Evolutionary conservation across 2,329 filamentous ascomycete species (phyloP), one percentile per base, ranked within the genome.

Genomic region (Pleomassaria siparia): DNA sequence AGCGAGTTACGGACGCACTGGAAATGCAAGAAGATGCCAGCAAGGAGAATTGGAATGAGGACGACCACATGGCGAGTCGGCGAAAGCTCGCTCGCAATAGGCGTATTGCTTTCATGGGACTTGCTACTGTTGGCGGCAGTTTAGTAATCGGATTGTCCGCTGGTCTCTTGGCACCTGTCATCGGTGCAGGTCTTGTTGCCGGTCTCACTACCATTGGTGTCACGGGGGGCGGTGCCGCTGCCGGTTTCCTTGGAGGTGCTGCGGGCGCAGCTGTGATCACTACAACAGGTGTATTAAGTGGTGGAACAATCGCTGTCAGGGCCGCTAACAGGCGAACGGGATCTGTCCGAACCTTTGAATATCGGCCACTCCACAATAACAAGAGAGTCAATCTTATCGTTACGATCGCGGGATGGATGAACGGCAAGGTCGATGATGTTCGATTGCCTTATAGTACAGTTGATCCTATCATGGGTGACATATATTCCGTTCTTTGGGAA

Each of bases 371-470:
- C 37, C 91, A 97, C 76, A 99, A 99, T 75, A 97, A 97, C 73
- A 99, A 99, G 73, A 82, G 91, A 48, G 89, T 96, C 30, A 97
- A 99, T 61, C 80, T 99, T 24, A 94, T 99, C 54, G 85, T 99
- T 30, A 97, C 94, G 0, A 84, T 99, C 24, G 91, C 92, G 0
- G 94, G 94, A 3, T 99, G 94, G 94, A 95, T 99, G 88, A 96
- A 90, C 32, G 94, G 95, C 62, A 97, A 95, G 66, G 86, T 95
- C 44, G 94, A 99, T 73, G 94, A 99, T 69, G 91, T 99, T 41
- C 88, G 94, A 50, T 74, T 99, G 63, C 94, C 94, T 7, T 99
- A 88, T 72, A 96, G 91, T 74, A 99, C 95, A 0, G 87, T 99
- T 6, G 91, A 99, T 69, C 90, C 95, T 0, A 83, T 97, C 54